Evolutionary conservation across 2,329 filamentous ascomycete species (phyloP).

Genomic region (Exophiala aquamarina): DNA sequence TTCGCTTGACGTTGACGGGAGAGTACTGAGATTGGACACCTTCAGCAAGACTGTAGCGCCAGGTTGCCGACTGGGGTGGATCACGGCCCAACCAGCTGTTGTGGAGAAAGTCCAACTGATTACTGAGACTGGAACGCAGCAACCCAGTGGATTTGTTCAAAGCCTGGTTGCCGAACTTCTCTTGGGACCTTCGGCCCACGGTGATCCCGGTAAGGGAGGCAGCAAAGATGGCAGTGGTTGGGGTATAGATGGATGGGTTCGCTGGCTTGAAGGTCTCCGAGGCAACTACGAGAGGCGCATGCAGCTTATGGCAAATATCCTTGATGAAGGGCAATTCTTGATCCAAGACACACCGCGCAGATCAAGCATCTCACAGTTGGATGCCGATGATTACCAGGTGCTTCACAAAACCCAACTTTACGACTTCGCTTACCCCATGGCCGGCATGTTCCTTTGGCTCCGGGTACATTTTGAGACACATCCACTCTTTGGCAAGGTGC

Average conservation of each 20-base stretch:
- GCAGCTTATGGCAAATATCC: constrained; percentile 70
- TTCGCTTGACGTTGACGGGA: constrained; percentile 77
- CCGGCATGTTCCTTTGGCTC: constrained; percentile 92
- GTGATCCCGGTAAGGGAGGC: constrained; percentile 52
- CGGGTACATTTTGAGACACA: constrained; percentile 58
- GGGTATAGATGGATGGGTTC: constrained; percentile 82
- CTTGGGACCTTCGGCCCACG: constrained; percentile 58
- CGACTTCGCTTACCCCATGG: constrained; percentile 76
- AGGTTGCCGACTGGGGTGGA: constrained; percentile 86
- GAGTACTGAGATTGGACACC: constrained; percentile 86
- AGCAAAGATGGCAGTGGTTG: constrained; percentile 62
- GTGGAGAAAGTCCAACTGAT: constrained; percentile 73
- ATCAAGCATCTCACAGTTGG: constrained; percentile 23
- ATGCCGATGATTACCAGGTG: constrained; percentile 67
- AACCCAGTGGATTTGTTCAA: constrained; percentile 88
- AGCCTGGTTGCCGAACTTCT: constrained; percentile 75
- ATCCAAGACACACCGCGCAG: constrained; percentile 17
- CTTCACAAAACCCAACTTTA: constrained; percentile 73
- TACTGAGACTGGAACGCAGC: constrained; percentile 74
- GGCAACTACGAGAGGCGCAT: constrained; percentile 84
- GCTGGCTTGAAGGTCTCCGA: constrained; percentile 83
- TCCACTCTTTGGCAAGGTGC: constrained; percentile 63
- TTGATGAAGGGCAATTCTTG: constrained; percentile 67
- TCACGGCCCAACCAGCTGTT: constrained; percentile 78
- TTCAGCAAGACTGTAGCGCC: constrained; percentile 93